A percentile compares a stretch with the other conserved stretches of the same genome.
These are phyloP conservation scores for Elasticomyces elasticus DNA, from an alignment of 495 filamentous ascomycete species.

Conservation along the genomic window DNA sequence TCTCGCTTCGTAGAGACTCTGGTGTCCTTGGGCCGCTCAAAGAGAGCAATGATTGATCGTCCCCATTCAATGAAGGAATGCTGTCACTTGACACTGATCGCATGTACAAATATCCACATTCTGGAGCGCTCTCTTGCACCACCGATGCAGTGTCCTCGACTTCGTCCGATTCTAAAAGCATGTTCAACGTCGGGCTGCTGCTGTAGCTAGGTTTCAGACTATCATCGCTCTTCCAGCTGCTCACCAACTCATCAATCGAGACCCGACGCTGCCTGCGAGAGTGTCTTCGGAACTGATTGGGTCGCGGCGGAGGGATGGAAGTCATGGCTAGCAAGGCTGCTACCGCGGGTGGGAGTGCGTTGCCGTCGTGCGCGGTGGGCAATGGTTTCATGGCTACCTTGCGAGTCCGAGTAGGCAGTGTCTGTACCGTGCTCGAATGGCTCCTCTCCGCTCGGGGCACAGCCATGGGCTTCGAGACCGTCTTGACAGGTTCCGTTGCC, in stretches of 20 bases:
- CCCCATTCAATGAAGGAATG: constrained; percentile 29
- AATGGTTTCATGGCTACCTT: neutral
- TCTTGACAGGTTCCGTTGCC: constrained; percentile 1
- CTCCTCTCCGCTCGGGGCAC: constrained; percentile 7
- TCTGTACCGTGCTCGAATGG: neutral
- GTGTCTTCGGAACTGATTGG: constrained; percentile 19
- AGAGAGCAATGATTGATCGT: constrained; percentile 22
- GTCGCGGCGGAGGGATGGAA: constrained; percentile 30
- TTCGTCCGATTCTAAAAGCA: constrained; percentile 30
- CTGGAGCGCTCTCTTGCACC: constrained; percentile 14
- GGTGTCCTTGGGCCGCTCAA: constrained; percentile 26
- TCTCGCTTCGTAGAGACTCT: constrained; percentile 10
- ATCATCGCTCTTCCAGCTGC: constrained; percentile 32
- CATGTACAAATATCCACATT: constrained; percentile 20
- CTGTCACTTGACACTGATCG: constrained; percentile 31
- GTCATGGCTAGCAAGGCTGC: constrained; percentile 38
- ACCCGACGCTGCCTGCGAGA: constrained; percentile 17
- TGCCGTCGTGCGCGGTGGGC: constrained; percentile 24
- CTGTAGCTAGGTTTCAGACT: constrained; percentile 10
- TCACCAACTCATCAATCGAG: constrained; percentile 36
- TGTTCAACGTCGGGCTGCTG: constrained; percentile 29
- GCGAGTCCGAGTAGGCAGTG: neutral
- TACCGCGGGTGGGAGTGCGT: constrained; percentile 34
- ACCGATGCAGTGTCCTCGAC: constrained; percentile 20
- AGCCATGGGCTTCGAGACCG: constrained; percentile 13